Conservation (phyloP, 257 asterid genomes). For the Prunella vulgaris region DNA sequence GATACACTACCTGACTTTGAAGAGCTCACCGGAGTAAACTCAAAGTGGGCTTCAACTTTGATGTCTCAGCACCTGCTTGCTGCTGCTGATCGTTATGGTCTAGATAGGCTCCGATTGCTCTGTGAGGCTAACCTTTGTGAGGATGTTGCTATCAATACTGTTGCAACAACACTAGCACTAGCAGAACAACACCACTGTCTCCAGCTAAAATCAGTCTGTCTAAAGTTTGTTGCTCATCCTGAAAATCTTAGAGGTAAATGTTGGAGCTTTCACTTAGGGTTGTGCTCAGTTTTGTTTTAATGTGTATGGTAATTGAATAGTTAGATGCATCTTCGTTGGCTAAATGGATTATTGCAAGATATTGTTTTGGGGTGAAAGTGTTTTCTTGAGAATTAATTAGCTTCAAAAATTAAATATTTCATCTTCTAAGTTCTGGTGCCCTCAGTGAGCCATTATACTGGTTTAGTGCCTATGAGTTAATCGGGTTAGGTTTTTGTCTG, state of each 20-base stretch:
- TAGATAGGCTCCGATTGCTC: slow-evolving; percentile 81
- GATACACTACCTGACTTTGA: slow-evolving; percentile 80
- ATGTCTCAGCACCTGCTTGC: slow-evolving; percentile 97
- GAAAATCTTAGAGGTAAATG: slow-evolving; percentile 79
- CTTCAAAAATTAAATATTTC: neutral
- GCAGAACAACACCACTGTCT: slow-evolving; percentile 97
- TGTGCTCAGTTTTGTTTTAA: neutral
- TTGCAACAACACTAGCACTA: slow-evolving; percentile 91
- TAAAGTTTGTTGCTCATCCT: slow-evolving; percentile 77
- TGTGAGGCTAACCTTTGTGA: slow-evolving; percentile 80
- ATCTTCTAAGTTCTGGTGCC: neutral
- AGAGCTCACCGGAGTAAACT: slow-evolving; percentile 77
- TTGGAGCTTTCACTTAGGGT: slow-evolving; percentile 1
- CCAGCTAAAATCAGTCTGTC: slow-evolving; percentile 84
- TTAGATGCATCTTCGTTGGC: neutral
- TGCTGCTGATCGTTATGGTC: slow-evolving; percentile 90
- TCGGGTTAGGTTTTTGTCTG: too few relatives aligned
- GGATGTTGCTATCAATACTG: slow-evolving; percentile 87
- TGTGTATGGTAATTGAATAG: neutral
- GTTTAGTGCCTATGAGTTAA: neutral
- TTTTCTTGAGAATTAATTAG: neutral
- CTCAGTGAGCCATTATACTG: neutral
- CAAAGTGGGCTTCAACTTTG: slow-evolving; percentile 86
- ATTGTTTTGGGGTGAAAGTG: neutral
- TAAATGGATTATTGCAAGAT: neutral